phyloP scores from a whole-genome alignment of 148 eudicot species.

The Polygonum aviculare region DNA sequence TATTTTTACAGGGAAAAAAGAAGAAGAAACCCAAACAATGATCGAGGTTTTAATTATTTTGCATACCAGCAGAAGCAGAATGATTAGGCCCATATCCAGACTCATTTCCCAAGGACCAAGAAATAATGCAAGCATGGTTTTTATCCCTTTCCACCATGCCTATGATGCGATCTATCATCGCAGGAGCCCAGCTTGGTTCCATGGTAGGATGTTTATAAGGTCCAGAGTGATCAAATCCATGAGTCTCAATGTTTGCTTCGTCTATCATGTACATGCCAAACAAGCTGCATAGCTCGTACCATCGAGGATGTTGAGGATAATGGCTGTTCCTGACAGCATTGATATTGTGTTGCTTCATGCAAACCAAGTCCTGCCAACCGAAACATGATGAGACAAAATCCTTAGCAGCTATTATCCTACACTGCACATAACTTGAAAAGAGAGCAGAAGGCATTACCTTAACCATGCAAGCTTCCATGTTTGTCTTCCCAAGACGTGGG shows the following conservation, averaged over 20 bases:
- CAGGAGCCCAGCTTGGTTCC: conserved; percentile 74
- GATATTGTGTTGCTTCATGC: conserved; percentile 89
- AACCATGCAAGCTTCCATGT: conserved; percentile 89
- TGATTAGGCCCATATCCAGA: conserved; percentile 95
- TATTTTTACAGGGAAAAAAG: not conserved
- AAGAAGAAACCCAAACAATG: conserved; percentile 2
- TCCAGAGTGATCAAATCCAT: conserved; percentile 77
- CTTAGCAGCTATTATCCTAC: not conserved
- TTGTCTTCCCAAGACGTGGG: conserved; percentile 91
- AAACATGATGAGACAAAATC: not conserved
- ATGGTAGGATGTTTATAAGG: conserved; percentile 70
- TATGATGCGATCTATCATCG: conserved; percentile 87
- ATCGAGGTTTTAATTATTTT: not conserved
- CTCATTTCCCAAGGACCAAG: conserved; percentile 97
- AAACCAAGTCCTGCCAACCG: conserved; percentile 65
- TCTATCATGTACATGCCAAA: conserved; percentile 99
- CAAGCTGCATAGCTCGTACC: conserved; percentile 95
- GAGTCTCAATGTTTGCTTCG: conserved; percentile 98
- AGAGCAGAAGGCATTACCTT: conserved; percentile 39
- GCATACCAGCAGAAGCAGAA: conserved; percentile 85
- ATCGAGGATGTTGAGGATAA: conserved; percentile 90
- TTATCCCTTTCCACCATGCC: conserved; percentile 99
- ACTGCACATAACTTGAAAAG: not conserved
- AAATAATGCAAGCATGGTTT: conserved; percentile 84
- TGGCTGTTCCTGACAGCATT: conserved; percentile 97